phyloP scores from a whole-genome alignment of 1,284 basidiomycete species.

The Boletus sp. region DNA sequence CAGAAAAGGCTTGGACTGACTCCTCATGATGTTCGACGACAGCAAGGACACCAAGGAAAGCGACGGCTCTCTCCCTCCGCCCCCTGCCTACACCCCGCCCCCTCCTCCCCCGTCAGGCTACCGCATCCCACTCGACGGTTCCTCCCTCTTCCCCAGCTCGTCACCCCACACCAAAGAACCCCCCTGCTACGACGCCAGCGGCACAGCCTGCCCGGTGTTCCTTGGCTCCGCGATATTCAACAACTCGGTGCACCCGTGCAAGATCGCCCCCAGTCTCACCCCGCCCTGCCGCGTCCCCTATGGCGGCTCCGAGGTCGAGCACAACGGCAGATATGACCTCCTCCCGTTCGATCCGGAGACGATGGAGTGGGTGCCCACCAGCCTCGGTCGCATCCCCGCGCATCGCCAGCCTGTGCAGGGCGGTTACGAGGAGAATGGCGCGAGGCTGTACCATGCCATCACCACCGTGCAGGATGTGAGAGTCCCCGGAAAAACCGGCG shows the following conservation, averaged over 20 bases:
- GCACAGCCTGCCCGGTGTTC: slow-evolving; percentile 50
- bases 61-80: slow-evolving; percentile 1
- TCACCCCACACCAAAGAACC: slow-evolving; percentile 42
- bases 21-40: slow-evolving; percentile 5
- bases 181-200: slow-evolving; percentile 51
- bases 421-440: slow-evolving; percentile 43
- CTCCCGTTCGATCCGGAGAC: slow-evolving; percentile 58
- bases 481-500: slow-evolving; percentile 70
- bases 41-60: slow-evolving; percentile 11
- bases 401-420: slow-evolving; percentile 52
- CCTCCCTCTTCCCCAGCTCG: slow-evolving; percentile 44
- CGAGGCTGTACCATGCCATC: slow-evolving; percentile 52
- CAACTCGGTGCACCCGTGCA: slow-evolving; percentile 73
- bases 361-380: slow-evolving; percentile 69
- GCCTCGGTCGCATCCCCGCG: slow-evolving; percentile 53
- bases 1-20: too few species aligned
- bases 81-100: slow-evolving; percentile 23
- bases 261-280: slow-evolving; percentile 57
- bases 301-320: slow-evolving; percentile 56
- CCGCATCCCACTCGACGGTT: slow-evolving; percentile 51
- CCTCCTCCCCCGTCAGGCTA: slow-evolving; percentile 54
- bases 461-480: slow-evolving; percentile 45
- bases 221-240: slow-evolving; percentile 67
- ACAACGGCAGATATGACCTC: slow-evolving; percentile 64
- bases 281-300: slow-evolving; percentile 57